phyloP scores from a whole-genome alignment of 164 flowering plant genomes.

The Liquidambar formosana region DNA sequence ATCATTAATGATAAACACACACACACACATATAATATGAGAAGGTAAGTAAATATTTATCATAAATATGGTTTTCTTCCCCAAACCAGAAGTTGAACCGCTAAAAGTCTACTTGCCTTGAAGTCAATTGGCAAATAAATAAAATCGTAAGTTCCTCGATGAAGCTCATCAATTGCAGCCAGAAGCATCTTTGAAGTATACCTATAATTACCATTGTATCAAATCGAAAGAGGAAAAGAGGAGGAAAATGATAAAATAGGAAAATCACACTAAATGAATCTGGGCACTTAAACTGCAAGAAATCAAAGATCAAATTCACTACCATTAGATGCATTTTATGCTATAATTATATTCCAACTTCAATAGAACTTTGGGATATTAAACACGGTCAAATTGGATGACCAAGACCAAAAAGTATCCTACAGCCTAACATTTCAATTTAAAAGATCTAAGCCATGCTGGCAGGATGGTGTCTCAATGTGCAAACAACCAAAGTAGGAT shows the following conservation, averaged over 20 bases:
- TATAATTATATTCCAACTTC: background rate
- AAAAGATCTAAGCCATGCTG: background rate
- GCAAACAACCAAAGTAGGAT: background rate
- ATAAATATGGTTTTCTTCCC: background rate
- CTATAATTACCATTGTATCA: slow-evolving; percentile 28
- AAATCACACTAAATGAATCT: background rate
- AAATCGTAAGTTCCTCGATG: slow-evolving; percentile 82
- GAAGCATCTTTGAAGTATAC: slow-evolving; percentile 87
- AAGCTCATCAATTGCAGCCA: slow-evolving; percentile 77
- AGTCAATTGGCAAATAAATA: slow-evolving; percentile 84
- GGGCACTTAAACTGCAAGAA: background rate
- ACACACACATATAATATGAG: too few species aligned
- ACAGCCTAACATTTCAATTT: background rate
- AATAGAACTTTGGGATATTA: background rate
- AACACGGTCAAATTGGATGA: background rate
- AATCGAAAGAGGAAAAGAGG: background rate
- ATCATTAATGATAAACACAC: background rate
- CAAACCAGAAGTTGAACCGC: background rate
- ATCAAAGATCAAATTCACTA: background rate
- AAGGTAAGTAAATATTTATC: background rate
- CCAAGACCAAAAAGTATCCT: background rate
- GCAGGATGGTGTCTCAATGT: background rate
- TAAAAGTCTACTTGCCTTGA: slow-evolving; percentile 53
- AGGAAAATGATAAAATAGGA: background rate
- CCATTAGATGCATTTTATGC: slow-evolving; percentile 4